Conservation (phyloP, 257 asterid genomes). For the Euphrasia confusa region DNA sequence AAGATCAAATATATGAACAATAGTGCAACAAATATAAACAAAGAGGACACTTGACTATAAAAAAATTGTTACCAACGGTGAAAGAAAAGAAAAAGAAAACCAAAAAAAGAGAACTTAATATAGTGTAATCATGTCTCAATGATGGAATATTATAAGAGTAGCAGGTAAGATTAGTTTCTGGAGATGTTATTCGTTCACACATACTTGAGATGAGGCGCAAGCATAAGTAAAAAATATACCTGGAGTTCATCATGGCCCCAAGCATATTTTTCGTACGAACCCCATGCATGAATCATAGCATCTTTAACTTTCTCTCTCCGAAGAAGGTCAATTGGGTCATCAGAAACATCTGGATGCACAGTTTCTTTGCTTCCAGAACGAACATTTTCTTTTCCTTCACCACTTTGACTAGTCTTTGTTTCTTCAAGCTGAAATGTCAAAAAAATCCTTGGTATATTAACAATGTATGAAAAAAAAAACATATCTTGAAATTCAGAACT, state of each 20-base stretch:
- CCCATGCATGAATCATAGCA: constrained; percentile 98
- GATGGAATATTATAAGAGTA: constrained; percentile 4
- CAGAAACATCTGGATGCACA: constrained; percentile 34
- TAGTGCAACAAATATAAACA: constrained; percentile 14
- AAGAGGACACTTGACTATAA: constrained; percentile 13
- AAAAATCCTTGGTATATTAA: constrained; percentile 16
- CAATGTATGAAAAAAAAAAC: not conserved
- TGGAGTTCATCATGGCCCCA: constrained; percentile 99
- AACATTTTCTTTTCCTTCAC: constrained; percentile 26
- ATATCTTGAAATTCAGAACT: constrained; percentile 4
- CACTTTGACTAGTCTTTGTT: constrained; percentile 39
- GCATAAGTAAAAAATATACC: constrained; percentile 38
- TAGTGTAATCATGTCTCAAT: not conserved
- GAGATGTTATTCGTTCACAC: constrained; percentile 2
- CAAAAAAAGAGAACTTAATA: not conserved
- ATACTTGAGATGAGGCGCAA: constrained; percentile 2
- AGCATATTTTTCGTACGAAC: constrained; percentile 92
- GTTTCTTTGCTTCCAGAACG: constrained; percentile 23
- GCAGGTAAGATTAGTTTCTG: not conserved
- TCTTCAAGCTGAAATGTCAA: constrained; percentile 63
- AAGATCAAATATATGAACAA: not conserved
- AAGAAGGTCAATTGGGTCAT: constrained; percentile 55
- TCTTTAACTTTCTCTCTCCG: constrained; percentile 85
- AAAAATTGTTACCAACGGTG: constrained; percentile 14
- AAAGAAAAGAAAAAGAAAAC: constrained; percentile 5